These are phyloP conservation scores for Nothophoma quercina DNA, from an alignment of 2,329 filamentous ascomycete species.

Conservation along the genomic window DNA sequence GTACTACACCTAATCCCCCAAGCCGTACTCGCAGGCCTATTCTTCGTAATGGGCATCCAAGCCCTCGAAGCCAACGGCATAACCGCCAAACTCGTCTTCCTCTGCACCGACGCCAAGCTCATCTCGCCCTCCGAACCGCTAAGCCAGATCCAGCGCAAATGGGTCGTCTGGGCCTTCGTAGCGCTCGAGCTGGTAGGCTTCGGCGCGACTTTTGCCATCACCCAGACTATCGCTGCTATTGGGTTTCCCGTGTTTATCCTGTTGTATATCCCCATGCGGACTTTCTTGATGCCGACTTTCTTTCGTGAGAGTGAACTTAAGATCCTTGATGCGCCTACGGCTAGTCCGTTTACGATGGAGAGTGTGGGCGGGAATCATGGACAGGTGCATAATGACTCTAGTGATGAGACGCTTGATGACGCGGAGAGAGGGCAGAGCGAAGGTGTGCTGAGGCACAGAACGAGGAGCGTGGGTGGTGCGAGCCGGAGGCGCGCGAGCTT, in stretches of 20 bases:
- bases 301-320: conserved; percentile 59
- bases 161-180: conserved; percentile 59
- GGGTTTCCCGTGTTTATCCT: conserved; percentile 67
- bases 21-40: conserved; percentile 63
- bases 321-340: conserved; percentile 62
- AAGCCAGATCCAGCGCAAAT: conserved; percentile 52
- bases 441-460: background rate
- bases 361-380: conserved; percentile 60
- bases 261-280: conserved; percentile 63
- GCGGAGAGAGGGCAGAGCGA: conserved; percentile 37
- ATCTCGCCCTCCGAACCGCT: conserved; percentile 59
- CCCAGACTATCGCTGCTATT: conserved; percentile 67
- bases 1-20: conserved; percentile 63
- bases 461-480: background rate
- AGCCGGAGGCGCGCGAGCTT: background rate
- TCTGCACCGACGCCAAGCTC: conserved; percentile 57
- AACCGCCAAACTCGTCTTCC: conserved; percentile 59
- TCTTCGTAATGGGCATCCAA: conserved; percentile 65
- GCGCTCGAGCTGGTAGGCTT: conserved; percentile 61
- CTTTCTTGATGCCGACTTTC: conserved; percentile 58
- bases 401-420: conserved; percentile 29
- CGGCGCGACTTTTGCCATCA: conserved; percentile 63
- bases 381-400: conserved; percentile 19
- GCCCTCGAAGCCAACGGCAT: conserved; percentile 63
- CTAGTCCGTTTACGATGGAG: conserved; percentile 61